Evolutionary conservation across 1,139 yeast genomes (phyloP), one percentile per base, ranked within the genome.

Genomic region (Geotrichum restrictum): DNA sequence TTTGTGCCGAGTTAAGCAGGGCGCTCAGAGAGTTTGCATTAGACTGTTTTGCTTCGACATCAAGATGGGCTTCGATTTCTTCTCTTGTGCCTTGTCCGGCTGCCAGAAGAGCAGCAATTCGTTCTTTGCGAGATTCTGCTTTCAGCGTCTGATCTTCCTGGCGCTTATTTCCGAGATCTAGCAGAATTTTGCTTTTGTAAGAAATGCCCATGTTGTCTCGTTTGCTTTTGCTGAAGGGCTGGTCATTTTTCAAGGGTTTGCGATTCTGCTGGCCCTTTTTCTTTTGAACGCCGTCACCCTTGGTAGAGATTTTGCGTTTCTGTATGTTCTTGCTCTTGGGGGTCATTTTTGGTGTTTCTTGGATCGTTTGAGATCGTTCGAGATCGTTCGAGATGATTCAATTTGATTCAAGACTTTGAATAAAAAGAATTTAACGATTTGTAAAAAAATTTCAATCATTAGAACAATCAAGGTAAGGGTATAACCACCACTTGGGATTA

Each of bases 1-100:
- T 78, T 68, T 87, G 89, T 8, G 97, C 98, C 51, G 95, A 85
- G 64, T 85, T 95, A 63, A 93, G 75, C 57, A 91, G 77, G 2
- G 98, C 97, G 45, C 89, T 83, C 64, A 93, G 75, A n/a, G 87
- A 84, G 61, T 75, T 73, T 45, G 59, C 67, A 70, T 56, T 71
- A 69, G 40, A 62, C 64, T 49, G 49, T 21, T 40, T 29, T n/a
- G 52, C 54, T 27, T 53, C 57, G 11, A 51, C 29, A 24, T 52
- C 55, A 18, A 52, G 39, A 27, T 52, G 52, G n/a, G 61, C 70
- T 44, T 75, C 81, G 37, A 72, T 77, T 16, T 74, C 81, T 13
- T 67, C 75, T 24, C 73, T 79, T 29, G 71, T 75, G 48, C 73
- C 78, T 40, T 67, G 72, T 19, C 69, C 74, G 16, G 68, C 78